Percentiles rank a stretch among this genome's conserved stretches.
Conservation (phyloP, 176 grass and related monocot species). For the Triticum dicoccoides region DNA sequence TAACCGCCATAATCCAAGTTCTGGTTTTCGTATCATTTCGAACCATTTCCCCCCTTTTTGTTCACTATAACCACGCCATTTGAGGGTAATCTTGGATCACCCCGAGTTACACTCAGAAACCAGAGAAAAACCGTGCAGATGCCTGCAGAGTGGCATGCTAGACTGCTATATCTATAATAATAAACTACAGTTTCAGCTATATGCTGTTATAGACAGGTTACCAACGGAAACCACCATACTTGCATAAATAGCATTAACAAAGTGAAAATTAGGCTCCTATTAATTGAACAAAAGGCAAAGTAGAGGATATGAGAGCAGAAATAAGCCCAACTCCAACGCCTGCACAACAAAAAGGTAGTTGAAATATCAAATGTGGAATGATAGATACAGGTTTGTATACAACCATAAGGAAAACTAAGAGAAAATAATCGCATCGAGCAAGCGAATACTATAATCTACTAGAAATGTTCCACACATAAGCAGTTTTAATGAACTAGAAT, state of each 20-base stretch:
- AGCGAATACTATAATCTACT: background rate
- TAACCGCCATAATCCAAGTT: background rate
- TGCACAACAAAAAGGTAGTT: conserved; percentile 27
- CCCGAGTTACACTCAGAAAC: background rate
- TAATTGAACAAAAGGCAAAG: conserved; percentile 8
- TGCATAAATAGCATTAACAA: background rate
- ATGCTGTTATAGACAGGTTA: background rate
- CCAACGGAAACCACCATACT: background rate
- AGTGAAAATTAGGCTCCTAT: background rate
- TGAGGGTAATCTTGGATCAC: background rate
- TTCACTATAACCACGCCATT: background rate
- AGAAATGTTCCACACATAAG: background rate
- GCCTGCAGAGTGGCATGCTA: background rate
- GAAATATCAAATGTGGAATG: background rate
- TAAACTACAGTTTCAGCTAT: background rate
- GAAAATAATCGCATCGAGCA: background rate
- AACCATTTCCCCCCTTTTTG: background rate
- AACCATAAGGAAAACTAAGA: background rate
- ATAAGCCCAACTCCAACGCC: conserved; percentile 67
- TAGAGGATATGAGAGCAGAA: conserved; percentile 76
- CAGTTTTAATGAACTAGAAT: background rate
- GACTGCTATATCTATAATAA: background rate
- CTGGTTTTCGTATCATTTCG: background rate
- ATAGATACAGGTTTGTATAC: background rate
- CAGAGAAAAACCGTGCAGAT: background rate